Conservation (phyloP, 1,284 basidiomycete genomes). For the Leucoagaricus sp. region DNA sequence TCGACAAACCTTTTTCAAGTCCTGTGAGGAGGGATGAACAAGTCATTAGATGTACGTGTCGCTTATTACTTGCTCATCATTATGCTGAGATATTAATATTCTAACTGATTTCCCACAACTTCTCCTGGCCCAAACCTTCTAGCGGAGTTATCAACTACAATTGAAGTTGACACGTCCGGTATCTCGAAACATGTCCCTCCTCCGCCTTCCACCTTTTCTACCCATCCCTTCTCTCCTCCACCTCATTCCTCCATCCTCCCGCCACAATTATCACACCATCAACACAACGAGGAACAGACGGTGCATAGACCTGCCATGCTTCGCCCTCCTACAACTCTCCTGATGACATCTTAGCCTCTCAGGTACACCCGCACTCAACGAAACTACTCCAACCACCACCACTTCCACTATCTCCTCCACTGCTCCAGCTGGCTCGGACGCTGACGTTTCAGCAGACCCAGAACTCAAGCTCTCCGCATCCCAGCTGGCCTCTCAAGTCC, state of each 20-base stretch:
- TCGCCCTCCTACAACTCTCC: background rate
- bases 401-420: background rate
- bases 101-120: conserved; percentile 18
- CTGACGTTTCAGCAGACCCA: conserved; percentile 31
- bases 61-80: no score
- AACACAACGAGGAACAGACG: conserved; percentile 2
- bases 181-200: conserved; percentile 56
- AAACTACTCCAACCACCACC: background rate
- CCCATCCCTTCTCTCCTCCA: conserved; percentile 19
- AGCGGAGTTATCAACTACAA: conserved; percentile 68
- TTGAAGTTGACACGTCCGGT: conserved; percentile 72
- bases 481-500: conserved; percentile 54
- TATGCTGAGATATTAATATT: no score
- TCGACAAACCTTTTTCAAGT: conserved; percentile 25
- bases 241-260: no score
- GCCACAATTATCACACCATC: conserved; percentile 7
- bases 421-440: conserved; percentile 28
- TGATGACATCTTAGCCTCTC: background rate
- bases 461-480: conserved; percentile 57
- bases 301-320: background rate
- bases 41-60: no score
- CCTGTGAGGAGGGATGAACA: no score
- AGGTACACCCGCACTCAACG: no score
- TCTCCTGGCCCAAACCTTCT: conserved; percentile 38
- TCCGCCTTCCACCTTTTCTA: conserved; percentile 16